Evolutionary conservation across 352 stramenopile genomes (phyloP), one percentile per base, ranked within the genome.

Genomic region (Phytophthora pisi): DNA sequence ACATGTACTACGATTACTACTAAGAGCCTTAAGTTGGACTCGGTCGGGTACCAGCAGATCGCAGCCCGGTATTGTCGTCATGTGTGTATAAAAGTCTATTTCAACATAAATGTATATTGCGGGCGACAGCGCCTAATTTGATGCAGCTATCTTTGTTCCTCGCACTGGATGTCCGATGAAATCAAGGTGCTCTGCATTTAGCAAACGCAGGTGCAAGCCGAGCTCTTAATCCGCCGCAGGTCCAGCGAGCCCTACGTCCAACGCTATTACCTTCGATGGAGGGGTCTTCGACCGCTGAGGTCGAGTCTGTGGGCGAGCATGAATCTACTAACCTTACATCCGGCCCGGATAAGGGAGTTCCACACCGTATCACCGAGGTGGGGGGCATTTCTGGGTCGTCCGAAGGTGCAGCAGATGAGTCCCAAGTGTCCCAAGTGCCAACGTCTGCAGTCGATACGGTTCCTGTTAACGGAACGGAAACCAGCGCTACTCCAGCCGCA

Each of bases 1-100:
- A 75, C 40, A 53, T 61, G 38, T 81, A 81, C 51, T 70, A 68
- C 43, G 68, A 78, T 58, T 75, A 78, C 57, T 67, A 72, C 61
- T 75, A 72, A 18, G 45, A 18, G 15, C 7, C 13, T 11, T 10
- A 34, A 58, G 31, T 23, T 11, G 40, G 18, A 51, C 47, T 53
- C 11, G 47, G 6, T 46, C 36, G n/a, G 31, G 54, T 8, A 30
- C 26, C 26, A 30, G 26, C 30, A 50, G 24, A 30, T 57, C 34
- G 28, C 30, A 11, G 30, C 30, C 18, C 5, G 26, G 18, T 42
- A 47, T 42, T 55, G 61, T 50, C 45, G 58, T 61, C 57, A 61
- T 28, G n/a, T 61, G 28, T 61, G 53, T 68, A 46, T 23, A 34
- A 61, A 65, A 64, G n/a, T 55, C 23, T 15, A n/a, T 50, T 51